Conservation (phyloP, 2,329 filamentous ascomycete genomes). For the Fusarium lateritium region DNA sequence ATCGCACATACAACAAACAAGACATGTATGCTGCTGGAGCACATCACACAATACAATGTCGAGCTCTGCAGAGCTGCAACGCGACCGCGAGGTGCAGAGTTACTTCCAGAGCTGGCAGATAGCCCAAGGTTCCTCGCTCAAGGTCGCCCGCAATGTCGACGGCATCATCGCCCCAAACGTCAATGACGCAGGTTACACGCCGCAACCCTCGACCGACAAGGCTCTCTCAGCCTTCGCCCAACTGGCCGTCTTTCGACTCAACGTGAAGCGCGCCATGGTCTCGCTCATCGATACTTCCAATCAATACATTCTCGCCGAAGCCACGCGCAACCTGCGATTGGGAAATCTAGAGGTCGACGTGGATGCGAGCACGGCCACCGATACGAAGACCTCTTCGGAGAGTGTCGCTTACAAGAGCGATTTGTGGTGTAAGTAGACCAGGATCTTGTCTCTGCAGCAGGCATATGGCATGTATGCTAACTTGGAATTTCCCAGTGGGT, state of each 20-base stretch:
- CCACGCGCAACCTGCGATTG: slow-evolving; percentile 62
- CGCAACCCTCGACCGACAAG: slow-evolving; percentile 54
- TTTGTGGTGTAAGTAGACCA: slow-evolving; percentile 54
- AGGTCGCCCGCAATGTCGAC: slow-evolving; percentile 52
- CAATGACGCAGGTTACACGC: slow-evolving; percentile 51
- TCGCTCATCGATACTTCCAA: slow-evolving; percentile 62
- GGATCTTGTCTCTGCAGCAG: background rate
- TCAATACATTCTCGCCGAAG: slow-evolving; percentile 68
- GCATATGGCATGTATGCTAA: slow-evolving; percentile 3
- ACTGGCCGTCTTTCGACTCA: slow-evolving; percentile 63
- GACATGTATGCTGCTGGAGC: slow-evolving; percentile 20
- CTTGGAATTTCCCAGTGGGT: slow-evolving; percentile 33
- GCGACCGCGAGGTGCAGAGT: slow-evolving; percentile 52
- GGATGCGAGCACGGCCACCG: background rate
- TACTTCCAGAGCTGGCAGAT: slow-evolving; percentile 53
- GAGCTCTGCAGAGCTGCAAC: slow-evolving; percentile 49
- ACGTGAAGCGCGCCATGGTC: slow-evolving; percentile 64
- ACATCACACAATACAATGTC: slow-evolving; percentile 39
- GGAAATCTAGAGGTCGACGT: slow-evolving; percentile 46
- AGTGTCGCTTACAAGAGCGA: slow-evolving; percentile 42
- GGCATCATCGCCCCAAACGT: slow-evolving; percentile 46
- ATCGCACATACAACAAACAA: slow-evolving; percentile 13
- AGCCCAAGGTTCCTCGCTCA: slow-evolving; percentile 52
- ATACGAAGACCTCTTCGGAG: background rate
- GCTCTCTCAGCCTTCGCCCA: slow-evolving; percentile 65